Evolutionary conservation across 345 rosid species (phyloP), one percentile per base, ranked within the genome.

Genomic region (Arabidopsis arenosa): DNA sequence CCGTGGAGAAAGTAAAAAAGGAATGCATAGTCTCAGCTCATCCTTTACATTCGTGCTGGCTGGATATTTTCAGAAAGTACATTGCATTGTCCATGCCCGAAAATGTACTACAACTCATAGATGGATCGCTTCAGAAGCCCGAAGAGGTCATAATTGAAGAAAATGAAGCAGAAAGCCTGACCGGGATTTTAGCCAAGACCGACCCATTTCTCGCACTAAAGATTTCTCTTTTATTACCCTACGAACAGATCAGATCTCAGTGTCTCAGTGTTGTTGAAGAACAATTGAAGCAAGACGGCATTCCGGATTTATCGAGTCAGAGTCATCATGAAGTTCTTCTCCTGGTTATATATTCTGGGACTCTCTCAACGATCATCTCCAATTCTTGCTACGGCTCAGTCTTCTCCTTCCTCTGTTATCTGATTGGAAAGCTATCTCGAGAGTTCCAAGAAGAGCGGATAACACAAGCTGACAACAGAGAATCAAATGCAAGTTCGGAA

Each of bases 21-120:
- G 79, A 64, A 23, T 63, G 48, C n/a, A 67, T 84, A 3, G 55
- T 45, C 48, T 68, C 76, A 5, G 47, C 85, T 68, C 96, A 95
- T 82, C 98, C 96, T 26, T 81, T 92, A 52, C 98, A 92, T 63
- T 53, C 70, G 6, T 95, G 98, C 73, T 95, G 99, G 98, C 66
- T 73, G 44, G 89, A 80, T 82, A 80, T 88, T 12, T 84, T 92
- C 80, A 80, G 59, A 75, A 87, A 82, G 56, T 74, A 83, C 21
- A 57, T 83, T 15, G 43, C 82, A 14, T 60, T 70, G 37, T 69
- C 83, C 48, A 81, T 62, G 44, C 75, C 82, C 12, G 76, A 80
- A 69, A 83, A 85, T 49, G 81, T 86, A 30, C 18, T 92, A 33
- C 83, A 68, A 67, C 78, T 88, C 69, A 82, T 90, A 56, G 99